phyloP scores from a whole-genome alignment of 768 basidiomycete genomes.

The Nidularia pulvinata region DNA sequence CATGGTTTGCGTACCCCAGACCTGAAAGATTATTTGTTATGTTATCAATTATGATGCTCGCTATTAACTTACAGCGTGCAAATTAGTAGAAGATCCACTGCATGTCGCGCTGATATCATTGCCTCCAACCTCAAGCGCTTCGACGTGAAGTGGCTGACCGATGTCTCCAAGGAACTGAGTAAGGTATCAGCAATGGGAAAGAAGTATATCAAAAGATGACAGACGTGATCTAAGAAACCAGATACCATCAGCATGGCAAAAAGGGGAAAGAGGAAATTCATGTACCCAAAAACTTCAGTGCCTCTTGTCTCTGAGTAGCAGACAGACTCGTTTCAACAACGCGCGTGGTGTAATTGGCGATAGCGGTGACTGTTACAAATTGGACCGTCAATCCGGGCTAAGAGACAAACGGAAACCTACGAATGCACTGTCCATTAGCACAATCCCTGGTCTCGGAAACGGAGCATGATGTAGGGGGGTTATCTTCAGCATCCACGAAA shows the following conservation, averaged over 20 bases:
- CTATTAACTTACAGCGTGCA: conserved; percentile 31
- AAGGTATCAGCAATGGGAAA: background rate
- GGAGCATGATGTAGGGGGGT: conserved; percentile 46
- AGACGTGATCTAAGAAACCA: conserved; percentile 25
- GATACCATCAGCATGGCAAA: background rate
- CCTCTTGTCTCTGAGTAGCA: conserved; percentile 43
- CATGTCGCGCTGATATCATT: conserved; percentile 40
- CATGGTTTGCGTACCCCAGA: conserved; percentile 25
- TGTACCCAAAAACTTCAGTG: conserved; percentile 50
- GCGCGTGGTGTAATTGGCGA: conserved; percentile 56
- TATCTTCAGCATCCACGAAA: conserved; percentile 52
- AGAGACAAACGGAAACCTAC: conserved; percentile 22
- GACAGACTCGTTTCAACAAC: conserved; percentile 40
- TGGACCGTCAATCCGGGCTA: background rate
- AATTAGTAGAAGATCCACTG: conserved; percentile 34
- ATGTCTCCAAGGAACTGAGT: conserved; percentile 45
- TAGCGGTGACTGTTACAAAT: conserved; percentile 40
- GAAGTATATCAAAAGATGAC: conserved; percentile 1
- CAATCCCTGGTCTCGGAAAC: conserved; percentile 47
- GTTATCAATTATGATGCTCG: background rate
- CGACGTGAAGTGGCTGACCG: conserved; percentile 48
- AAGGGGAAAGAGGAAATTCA: no score
- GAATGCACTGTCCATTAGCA: conserved; percentile 29
- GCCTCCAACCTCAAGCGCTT: conserved; percentile 42
- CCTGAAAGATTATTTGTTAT: conserved; percentile 9